phyloP scores from a whole-genome alignment of 306 rosid species.

The Carpinus fangiana region DNA sequence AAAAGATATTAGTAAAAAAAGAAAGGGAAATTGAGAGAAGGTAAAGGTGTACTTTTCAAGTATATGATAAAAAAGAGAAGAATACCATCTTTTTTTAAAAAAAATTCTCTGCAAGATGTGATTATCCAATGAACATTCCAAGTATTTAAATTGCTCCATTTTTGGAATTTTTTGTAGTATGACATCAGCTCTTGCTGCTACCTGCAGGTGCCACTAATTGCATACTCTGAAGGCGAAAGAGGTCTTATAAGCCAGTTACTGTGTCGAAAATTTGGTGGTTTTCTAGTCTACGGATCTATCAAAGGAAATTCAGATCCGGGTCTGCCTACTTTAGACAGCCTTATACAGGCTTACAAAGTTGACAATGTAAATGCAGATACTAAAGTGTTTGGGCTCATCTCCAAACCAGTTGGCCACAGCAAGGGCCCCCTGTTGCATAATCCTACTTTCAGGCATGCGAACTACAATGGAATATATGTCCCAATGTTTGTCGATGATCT shows the following conservation, averaged over 20 bases:
- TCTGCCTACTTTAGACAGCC: conserved; percentile 34
- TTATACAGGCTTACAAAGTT: conserved; percentile 37
- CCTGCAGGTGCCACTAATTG: conserved; percentile 44
- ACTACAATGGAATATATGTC: conserved; percentile 48
- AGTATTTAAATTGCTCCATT: not conserved
- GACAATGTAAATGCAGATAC: conserved; percentile 34
- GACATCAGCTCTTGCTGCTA: conserved; percentile 10
- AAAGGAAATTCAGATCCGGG: conserved; percentile 41
- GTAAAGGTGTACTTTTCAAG: not conserved
- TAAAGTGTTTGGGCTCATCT: conserved; percentile 50
- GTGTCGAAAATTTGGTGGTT: conserved; percentile 49
- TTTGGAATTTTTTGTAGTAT: not conserved
- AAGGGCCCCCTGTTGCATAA: conserved; percentile 55
- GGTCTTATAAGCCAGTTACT: conserved; percentile 51
- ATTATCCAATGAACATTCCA: not conserved
- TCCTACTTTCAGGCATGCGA: conserved; percentile 41
- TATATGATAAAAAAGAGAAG: not conserved
- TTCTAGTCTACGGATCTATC: conserved; percentile 40
- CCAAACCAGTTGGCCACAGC: conserved; percentile 57
- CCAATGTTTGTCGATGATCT: conserved; percentile 55
- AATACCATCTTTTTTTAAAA: not conserved
- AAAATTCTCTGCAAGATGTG: not conserved
- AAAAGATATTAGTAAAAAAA: not conserved
- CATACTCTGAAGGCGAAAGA: conserved; percentile 48
- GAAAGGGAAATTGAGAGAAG: not conserved